phyloP scores from a whole-genome alignment of 2,329 filamentous ascomycete species.

The Fusarium fracticaudum region DNA sequence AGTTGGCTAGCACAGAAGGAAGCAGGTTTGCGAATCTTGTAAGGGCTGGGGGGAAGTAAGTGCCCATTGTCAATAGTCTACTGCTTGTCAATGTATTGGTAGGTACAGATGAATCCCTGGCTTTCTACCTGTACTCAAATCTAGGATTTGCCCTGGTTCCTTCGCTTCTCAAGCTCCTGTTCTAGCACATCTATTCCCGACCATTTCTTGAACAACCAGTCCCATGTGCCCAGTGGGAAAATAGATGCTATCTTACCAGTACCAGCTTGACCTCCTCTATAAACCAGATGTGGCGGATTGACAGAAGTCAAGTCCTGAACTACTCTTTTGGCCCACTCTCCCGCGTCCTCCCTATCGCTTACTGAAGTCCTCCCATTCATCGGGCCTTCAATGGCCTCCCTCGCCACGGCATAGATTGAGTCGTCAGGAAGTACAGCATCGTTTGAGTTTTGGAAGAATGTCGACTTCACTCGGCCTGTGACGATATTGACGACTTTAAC shows the following conservation, averaged over 20 bases:
- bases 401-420: not conserved
- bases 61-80: not conserved
- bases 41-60: not conserved
- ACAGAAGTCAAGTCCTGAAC: not conserved
- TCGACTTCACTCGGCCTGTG: not conserved
- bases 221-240: not conserved
- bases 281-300: not conserved
- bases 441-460: not conserved
- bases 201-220: not conserved
- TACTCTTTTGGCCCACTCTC: not conserved
- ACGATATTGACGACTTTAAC: not conserved
- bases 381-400: not conserved
- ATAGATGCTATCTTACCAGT: not conserved
- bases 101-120: not conserved
- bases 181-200: not conserved
- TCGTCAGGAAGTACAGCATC: not conserved
- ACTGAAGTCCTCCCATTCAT: not conserved
- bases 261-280: not conserved
- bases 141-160: not conserved
- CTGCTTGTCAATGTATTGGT: not conserved
- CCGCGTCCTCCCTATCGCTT: not conserved
- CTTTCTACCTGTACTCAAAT: not conserved
- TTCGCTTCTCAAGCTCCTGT: not conserved
- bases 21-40: conserved; percentile 44
- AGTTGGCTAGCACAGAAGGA: conserved; percentile 29